Percentiles rank a stretch among this genome's conserved stretches.
Conservation (phyloP, 2,329 filamentous ascomycete genomes). For the Sporothrix pallida region DNA sequence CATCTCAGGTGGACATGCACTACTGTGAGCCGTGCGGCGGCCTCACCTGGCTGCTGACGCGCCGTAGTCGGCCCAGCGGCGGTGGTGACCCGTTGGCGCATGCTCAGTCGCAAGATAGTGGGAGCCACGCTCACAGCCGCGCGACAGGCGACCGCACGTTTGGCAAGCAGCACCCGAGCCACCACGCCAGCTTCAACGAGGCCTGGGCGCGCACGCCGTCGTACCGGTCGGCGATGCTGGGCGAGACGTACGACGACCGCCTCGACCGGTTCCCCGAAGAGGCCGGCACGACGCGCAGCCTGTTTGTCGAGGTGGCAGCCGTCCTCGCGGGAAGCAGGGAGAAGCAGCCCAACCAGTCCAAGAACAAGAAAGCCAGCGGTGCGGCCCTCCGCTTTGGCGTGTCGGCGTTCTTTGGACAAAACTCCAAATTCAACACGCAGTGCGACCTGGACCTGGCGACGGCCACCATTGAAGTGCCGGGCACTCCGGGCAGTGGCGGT, state of each 20-base stretch:
- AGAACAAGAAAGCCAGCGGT: neutral
- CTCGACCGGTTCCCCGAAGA: conserved; percentile 19
- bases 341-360: neutral
- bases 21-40: conserved; percentile 24
- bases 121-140: neutral
- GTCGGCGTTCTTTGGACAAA: conserved; percentile 27
- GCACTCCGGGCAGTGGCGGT: neutral
- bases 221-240: neutral
- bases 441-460: neutral
- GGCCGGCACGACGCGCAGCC: conserved; percentile 33
- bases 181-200: conserved; percentile 33
- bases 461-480: neutral
- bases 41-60: conserved; percentile 28
- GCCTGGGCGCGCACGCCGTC: conserved; percentile 18
- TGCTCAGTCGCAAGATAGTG: neutral
- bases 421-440: conserved; percentile 20
- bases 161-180: conserved; percentile 29
- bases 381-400: neutral
- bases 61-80: conserved; percentile 13
- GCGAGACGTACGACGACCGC: neutral
- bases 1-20: neutral
- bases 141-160: conserved; percentile 9
- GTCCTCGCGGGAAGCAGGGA: neutral
- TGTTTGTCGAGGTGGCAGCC: conserved; percentile 32
- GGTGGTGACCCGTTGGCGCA: neutral